Evolutionary conservation across 1,139 yeast genomes (phyloP).

Genomic region (Blastobotrys aristatus): DNA sequence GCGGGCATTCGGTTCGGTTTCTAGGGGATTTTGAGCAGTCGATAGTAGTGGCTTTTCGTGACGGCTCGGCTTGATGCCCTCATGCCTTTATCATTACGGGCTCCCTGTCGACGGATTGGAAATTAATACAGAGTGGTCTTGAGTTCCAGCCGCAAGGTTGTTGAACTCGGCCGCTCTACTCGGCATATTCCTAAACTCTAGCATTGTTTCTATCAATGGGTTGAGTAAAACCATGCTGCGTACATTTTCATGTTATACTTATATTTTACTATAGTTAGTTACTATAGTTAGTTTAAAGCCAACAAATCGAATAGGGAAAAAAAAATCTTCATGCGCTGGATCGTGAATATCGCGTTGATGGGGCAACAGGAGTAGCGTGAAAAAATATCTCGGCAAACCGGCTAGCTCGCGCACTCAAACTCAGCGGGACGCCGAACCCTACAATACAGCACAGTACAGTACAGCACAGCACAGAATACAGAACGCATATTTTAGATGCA

Average conservation of each 20-base stretch:
- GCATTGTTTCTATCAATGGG: slow-evolving; percentile 43
- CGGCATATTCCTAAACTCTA: slow-evolving; percentile 93
- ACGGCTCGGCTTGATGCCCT: slow-evolving; percentile 16
- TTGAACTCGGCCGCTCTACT: slow-evolving; percentile 36
- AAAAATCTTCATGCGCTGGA: no score
- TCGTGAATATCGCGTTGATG: no score
- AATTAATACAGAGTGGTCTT: slow-evolving; percentile 30
- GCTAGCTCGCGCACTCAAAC: no score
- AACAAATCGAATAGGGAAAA: no score
- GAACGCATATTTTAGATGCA: no score
- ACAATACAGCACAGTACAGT: no score
- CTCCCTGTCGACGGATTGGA: slow-evolving; percentile 41
- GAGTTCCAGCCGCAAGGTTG: slow-evolving; percentile 34
- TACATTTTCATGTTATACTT: slow-evolving; percentile 43
- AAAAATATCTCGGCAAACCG: no score
- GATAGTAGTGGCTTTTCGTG: slow-evolving; percentile 2
- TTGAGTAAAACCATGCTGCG: slow-evolving; percentile 91
- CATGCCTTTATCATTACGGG: slow-evolving; percentile 19
- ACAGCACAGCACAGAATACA: no score
- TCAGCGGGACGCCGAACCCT: no score
- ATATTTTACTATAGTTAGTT: no score
- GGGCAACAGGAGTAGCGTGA: no score
- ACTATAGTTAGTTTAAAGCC: no score
- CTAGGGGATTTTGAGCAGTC: slow-evolving; percentile 1
- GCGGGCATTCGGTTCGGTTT: slow-evolving; percentile 10